These are phyloP conservation scores for Psidium guajava DNA, from an alignment of 345 rosid genomes.

Conservation along the genomic window DNA sequence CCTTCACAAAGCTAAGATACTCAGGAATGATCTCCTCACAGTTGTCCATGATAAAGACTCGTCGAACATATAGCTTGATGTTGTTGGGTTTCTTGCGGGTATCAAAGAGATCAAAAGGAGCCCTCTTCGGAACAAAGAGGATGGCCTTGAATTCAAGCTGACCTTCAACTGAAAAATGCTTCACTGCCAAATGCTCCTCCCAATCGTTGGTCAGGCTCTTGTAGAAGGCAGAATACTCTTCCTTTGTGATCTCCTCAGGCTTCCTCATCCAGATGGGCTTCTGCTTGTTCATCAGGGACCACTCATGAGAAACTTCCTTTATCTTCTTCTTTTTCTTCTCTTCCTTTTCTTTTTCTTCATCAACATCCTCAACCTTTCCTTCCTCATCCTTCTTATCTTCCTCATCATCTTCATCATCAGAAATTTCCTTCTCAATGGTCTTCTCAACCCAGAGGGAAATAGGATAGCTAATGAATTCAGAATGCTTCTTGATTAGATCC, in stretches of 20 bases:
- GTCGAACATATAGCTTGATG: conserved; percentile 77
- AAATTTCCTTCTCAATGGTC: not conserved
- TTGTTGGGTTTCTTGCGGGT: conserved; percentile 84
- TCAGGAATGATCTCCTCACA: conserved; percentile 13
- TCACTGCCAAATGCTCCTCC: conserved; percentile 81
- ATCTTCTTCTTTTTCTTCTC: conserved; percentile 83
- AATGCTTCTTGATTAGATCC: conserved; percentile 4
- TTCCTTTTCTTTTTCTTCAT: conserved; percentile 14
- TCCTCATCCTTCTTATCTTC: conserved; percentile 14
- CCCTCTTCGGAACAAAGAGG: conserved; percentile 77
- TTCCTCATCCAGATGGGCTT: conserved; percentile 93
- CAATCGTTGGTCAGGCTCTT: conserved; percentile 83
- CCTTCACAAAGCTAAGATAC: not conserved
- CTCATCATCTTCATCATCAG: conserved; percentile 14
- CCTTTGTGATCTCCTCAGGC: conserved; percentile 75
- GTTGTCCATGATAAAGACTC: conserved; percentile 87
- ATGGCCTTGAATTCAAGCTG: conserved; percentile 88
- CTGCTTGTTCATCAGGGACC: conserved; percentile 81
- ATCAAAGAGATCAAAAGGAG: conserved; percentile 80
- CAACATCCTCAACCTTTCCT: conserved; percentile 17
- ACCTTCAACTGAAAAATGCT: conserved; percentile 79
- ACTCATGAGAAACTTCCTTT: conserved; percentile 80
- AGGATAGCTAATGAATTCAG: conserved; percentile 3
- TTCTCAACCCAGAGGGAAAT: conserved; percentile 2
- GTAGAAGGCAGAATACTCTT: conserved; percentile 81